Percentiles rank a stretch among this genome's conserved stretches.
These are phyloP conservation scores for Theileria luwenshuni DNA, from an alignment of 169 alveolate genomes.

Conservation along the genomic window DNA sequence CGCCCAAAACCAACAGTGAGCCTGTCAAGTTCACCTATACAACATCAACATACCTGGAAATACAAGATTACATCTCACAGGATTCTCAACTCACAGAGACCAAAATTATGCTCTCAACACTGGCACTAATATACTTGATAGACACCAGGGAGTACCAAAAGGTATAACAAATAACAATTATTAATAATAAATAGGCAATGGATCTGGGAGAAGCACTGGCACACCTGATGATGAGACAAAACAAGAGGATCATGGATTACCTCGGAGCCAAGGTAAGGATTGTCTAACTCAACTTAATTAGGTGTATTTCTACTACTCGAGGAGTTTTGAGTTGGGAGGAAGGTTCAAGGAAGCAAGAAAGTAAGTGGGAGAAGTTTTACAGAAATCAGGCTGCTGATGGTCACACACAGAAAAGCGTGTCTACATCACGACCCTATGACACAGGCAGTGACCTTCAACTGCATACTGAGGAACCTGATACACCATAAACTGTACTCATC, in stretches of 20 bases:
- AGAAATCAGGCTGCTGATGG: constrained; percentile 45
- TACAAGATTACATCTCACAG: constrained; percentile 36
- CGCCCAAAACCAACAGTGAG: neutral
- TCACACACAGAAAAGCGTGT: constrained; percentile 73
- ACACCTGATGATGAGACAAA: constrained; percentile 63
- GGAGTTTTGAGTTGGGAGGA: constrained; percentile 86
- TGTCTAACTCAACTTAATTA: neutral
- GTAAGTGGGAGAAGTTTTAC: constrained; percentile 68
- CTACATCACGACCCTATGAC: constrained; percentile 87
- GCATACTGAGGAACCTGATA: constrained; percentile 86
- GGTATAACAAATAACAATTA: constrained; percentile 1
- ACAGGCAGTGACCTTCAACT: constrained; percentile 88
- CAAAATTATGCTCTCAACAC: constrained; percentile 50
- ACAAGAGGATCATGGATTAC: constrained; percentile 80
- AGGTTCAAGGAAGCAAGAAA: constrained; percentile 75
- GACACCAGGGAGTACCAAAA: constrained; percentile 32
- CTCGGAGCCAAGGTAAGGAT: constrained; percentile 56
- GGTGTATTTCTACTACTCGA: constrained; percentile 81
- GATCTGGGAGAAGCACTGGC: constrained; percentile 64
- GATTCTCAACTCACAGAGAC: constrained; percentile 64
- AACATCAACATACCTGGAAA: constrained; percentile 42
- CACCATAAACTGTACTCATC: constrained; percentile 77
- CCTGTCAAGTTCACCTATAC: constrained; percentile 26
- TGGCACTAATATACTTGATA: constrained; percentile 54
- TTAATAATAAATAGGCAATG: constrained; percentile 57